Conservation (phyloP, 108 stramenopile genomes). For the Thalassiosira profunda region DNA sequence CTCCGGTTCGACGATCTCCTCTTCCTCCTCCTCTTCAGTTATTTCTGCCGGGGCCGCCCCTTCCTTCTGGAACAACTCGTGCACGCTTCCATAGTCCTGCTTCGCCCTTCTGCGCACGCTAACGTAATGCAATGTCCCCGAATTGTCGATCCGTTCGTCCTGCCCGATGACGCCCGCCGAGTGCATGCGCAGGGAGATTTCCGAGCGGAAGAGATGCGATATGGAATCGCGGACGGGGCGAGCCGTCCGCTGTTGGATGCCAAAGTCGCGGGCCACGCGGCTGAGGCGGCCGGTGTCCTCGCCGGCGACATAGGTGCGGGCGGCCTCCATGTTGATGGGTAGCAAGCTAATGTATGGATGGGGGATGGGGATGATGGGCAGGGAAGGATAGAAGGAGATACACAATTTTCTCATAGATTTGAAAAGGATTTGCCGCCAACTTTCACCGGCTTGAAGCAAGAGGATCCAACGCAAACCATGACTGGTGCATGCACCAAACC, state of each 20-base stretch:
- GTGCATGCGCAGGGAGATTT: no score
- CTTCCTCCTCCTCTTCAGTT: not conserved
- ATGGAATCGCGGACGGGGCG: constrained; percentile 44
- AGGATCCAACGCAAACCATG: no score
- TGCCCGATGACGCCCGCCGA: not conserved
- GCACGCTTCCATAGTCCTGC: not conserved
- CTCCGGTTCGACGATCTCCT: not conserved
- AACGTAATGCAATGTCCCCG: not conserved
- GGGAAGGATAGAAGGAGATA: no score
- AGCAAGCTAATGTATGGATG: no score
- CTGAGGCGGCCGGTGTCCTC: constrained; percentile 63
- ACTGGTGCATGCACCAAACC: no score
- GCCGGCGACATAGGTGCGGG: constrained; percentile 73
- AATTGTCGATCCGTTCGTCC: not conserved
- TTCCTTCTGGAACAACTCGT: not conserved
- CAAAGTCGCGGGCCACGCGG: constrained; percentile 62
- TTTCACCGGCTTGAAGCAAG: no score
- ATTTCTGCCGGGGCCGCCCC: not conserved
- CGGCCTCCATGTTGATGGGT: no score
- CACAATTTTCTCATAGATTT: no score
- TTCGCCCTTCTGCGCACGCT: not conserved
- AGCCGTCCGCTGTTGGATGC: constrained; percentile 44
- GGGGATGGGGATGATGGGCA: no score
- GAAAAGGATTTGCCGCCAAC: no score
- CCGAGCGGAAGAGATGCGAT: no score